These are phyloP conservation scores for Phialophora verrucosa DNA, from an alignment of 2,329 filamentous ascomycete genomes.

Conservation along the genomic window DNA sequence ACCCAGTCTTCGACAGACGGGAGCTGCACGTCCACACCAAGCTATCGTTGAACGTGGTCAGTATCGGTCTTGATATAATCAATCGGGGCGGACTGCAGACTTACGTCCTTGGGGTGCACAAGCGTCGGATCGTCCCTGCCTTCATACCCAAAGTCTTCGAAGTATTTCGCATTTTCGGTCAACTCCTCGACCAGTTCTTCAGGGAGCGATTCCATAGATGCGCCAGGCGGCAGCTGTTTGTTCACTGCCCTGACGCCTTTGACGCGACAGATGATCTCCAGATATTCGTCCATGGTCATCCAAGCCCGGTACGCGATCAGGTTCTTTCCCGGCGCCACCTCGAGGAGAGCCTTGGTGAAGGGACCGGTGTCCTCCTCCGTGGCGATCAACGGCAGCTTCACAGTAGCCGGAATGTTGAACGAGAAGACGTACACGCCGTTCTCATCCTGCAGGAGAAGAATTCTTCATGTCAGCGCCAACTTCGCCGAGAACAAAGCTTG, in stretches of 20 bases:
- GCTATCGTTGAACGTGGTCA: conserved; percentile 13
- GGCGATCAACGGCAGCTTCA: conserved; percentile 51
- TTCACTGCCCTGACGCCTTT: conserved; percentile 48
- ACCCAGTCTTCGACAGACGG: conserved; percentile 38
- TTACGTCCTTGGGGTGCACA: conserved; percentile 28
- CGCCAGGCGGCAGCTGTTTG: conserved; percentile 38
- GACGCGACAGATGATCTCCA: conserved; percentile 46
- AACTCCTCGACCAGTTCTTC: conserved; percentile 49
- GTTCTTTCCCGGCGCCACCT: conserved; percentile 47
- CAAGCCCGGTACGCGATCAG: conserved; percentile 55
- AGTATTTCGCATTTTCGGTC: conserved; percentile 45
- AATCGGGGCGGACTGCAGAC: neutral
- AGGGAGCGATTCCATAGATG: conserved; percentile 45
- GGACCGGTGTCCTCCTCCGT: conserved; percentile 48
- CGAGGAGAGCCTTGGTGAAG: conserved; percentile 53
- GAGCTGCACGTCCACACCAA: conserved; percentile 21
- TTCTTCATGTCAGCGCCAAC: no score
- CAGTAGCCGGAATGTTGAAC: conserved; percentile 24
- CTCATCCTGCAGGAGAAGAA: conserved; percentile 9
- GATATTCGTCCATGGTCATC: conserved; percentile 44
- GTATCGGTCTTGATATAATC: neutral
- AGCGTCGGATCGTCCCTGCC: conserved; percentile 35
- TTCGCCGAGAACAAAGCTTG: neutral
- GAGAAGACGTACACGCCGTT: conserved; percentile 22
- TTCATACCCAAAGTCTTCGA: conserved; percentile 52